Percentiles rank a stretch among this genome's conserved stretches.
Evolutionary conservation across 495 filamentous ascomycete genomes (phyloP).

Genomic region (Pseudevernia furfuracea): DNA sequence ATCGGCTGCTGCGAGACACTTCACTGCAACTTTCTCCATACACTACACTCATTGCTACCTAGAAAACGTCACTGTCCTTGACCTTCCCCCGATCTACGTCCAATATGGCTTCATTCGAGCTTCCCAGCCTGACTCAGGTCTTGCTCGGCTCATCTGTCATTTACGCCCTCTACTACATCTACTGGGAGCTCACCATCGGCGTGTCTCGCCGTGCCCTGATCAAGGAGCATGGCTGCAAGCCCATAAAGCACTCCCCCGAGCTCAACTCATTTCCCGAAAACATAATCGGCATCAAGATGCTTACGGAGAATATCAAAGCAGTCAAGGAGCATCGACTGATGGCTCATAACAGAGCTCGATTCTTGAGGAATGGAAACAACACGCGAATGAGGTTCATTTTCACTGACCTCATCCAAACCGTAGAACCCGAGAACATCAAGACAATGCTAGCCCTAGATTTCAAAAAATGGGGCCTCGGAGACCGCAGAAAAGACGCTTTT

Average conservation of each 20-base stretch:
- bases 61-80: background rate
- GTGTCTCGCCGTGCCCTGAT: constrained; percentile 20
- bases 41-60: background rate
- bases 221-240: constrained; percentile 24
- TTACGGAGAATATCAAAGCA: background rate
- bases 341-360: background rate
- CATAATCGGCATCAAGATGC: constrained; percentile 11
- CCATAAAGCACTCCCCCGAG: constrained; percentile 13
- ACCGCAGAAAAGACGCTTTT: constrained; percentile 37
- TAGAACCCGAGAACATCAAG: constrained; percentile 81
- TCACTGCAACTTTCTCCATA: too few relatives aligned
- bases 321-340: constrained; percentile 15
- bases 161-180: constrained; percentile 15
- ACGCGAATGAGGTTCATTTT: constrained; percentile 29
- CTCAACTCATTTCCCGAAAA: constrained; percentile 18
- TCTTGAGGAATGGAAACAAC: constrained; percentile 22
- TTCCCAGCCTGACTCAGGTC: constrained; percentile 1
- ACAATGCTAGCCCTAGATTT: constrained; percentile 77
- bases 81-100: background rate
- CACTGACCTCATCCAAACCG: constrained; percentile 45
- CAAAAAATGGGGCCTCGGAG: constrained; percentile 51
- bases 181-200: constrained; percentile 23
- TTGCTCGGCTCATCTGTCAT: background rate
- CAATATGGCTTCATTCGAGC: constrained; percentile 1
- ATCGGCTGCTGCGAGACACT: background rate